Evolutionary conservation across 2,329 filamentous ascomycete genomes (phyloP).

Genomic region (Fusarium sulawesiense): DNA sequence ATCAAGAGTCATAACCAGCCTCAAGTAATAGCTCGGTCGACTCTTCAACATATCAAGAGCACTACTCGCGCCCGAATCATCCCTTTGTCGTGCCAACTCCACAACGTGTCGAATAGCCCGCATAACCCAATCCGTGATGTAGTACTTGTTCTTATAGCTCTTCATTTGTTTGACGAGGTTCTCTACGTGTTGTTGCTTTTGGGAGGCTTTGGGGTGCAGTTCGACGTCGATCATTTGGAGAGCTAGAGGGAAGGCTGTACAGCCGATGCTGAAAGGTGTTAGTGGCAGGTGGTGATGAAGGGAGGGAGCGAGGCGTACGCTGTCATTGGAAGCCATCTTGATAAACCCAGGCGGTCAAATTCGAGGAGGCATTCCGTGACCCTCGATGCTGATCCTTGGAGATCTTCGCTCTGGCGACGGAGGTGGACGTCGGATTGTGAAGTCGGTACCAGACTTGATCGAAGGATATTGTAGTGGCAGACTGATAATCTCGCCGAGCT

Average conservation of each 20-base stretch:
- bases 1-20: constrained; percentile 40
- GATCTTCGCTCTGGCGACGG: constrained; percentile 40
- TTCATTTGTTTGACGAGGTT: constrained; percentile 41
- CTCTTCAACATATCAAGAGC: constrained; percentile 39
- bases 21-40: constrained; percentile 33
- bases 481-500: constrained; percentile 39
- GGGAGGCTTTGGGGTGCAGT: constrained; percentile 9
- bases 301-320: too few species aligned
- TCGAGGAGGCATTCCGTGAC: constrained; percentile 40
- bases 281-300: too few species aligned
- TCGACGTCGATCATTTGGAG: constrained; percentile 43
- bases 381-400: constrained; percentile 37
- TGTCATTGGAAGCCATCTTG: constrained; percentile 43
- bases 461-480: constrained; percentile 42
- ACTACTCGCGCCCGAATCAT: constrained; percentile 2
- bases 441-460: constrained; percentile 26
- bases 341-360: constrained; percentile 30
- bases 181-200: constrained; percentile 40
- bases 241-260: constrained; percentile 37
- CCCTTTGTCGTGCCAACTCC: constrained; percentile 26
- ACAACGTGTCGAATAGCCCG: constrained; percentile 39
- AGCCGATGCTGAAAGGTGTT: constrained; percentile 27
- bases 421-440: constrained; percentile 8
- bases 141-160: constrained; percentile 37
- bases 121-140: constrained; percentile 43